A percentile compares a stretch with the other conserved stretches of the same genome.
Evolutionary conservation across 306 rosid species (phyloP).

Genomic region (Ormosia emarginata): DNA sequence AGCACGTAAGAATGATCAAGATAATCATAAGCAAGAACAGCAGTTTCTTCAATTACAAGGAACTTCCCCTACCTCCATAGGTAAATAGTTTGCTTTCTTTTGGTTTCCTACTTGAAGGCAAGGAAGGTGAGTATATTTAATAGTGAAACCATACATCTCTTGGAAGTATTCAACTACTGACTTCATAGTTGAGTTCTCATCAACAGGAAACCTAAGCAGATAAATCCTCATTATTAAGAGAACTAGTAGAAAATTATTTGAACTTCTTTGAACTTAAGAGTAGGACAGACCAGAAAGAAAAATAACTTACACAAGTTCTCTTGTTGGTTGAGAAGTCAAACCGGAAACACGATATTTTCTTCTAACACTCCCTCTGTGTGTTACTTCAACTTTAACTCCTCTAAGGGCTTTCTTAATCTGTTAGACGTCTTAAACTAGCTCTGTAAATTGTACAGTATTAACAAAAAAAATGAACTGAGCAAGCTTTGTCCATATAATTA

Average conservation of each 20-base stretch:
- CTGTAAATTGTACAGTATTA: not conserved
- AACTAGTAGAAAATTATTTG: not conserved
- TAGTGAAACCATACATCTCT: slow-evolving; percentile 96
- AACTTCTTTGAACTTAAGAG: not conserved
- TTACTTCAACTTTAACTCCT: slow-evolving; percentile 99
- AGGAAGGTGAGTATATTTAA: slow-evolving; percentile 92
- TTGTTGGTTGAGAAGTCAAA: slow-evolving; percentile 93
- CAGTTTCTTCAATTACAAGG: not conserved
- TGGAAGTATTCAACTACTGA: slow-evolving; percentile 96
- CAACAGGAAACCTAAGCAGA: slow-evolving; percentile 81
- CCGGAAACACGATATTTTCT: slow-evolving; percentile 97
- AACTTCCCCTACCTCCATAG: slow-evolving; percentile 77
- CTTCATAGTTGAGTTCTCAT: slow-evolving; percentile 90
- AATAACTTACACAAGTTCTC: slow-evolving; percentile 81
- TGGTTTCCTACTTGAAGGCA: slow-evolving; percentile 99
- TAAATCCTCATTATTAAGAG: not conserved
- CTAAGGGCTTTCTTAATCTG: slow-evolving; percentile 96
- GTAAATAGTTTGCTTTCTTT: slow-evolving; percentile 94
- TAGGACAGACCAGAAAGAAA: slow-evolving; percentile 8
- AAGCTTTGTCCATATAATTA: not conserved
- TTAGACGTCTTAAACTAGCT: slow-evolving; percentile 32
- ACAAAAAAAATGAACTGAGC: not conserved
- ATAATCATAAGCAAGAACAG: not conserved
- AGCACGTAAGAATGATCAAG: not conserved
- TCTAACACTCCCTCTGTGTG: slow-evolving; percentile 88